Conservation (phyloP, 441 rosid genomes). For the Gossypium schwendimanii region DNA sequence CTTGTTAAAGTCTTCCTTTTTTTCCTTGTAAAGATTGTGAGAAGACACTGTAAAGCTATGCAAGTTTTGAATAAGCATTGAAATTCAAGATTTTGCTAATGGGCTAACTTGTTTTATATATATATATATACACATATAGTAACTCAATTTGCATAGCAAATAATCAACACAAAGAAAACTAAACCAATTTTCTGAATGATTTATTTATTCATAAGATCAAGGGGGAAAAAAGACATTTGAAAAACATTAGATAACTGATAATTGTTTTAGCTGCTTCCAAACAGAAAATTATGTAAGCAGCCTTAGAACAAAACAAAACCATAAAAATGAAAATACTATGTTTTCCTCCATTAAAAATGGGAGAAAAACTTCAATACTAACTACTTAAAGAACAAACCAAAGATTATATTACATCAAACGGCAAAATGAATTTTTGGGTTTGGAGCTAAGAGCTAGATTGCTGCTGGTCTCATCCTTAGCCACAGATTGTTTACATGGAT, state of each 20-base stretch:
- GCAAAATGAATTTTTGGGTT: background rate
- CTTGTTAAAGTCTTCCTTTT: no score
- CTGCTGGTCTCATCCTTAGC: background rate
- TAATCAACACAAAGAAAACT: background rate
- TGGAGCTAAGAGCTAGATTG: background rate
- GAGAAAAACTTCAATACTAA: background rate
- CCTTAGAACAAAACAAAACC: background rate
- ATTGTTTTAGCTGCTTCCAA: background rate
- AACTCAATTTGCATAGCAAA: background rate
- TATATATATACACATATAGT: no score
- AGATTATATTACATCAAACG: background rate
- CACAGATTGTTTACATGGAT: background rate
- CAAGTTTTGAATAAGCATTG: no score
- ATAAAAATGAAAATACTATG: background rate
- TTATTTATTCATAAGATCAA: background rate
- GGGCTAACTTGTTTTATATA: background rate
- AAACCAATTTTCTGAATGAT: background rate
- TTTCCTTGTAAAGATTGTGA: no score
- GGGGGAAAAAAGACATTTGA: background rate
- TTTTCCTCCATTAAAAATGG: background rate
- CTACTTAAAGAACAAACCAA: background rate
- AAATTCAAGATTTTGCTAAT: no score
- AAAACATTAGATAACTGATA: background rate
- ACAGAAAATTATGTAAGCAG: background rate
- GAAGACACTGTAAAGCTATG: no score